A percentile compares a stretch with the other conserved stretches of the same genome.
Evolutionary conservation across 192 early-diverging fungal genomes (phyloP).

Genomic region (Polychytrium aggregatum): DNA sequence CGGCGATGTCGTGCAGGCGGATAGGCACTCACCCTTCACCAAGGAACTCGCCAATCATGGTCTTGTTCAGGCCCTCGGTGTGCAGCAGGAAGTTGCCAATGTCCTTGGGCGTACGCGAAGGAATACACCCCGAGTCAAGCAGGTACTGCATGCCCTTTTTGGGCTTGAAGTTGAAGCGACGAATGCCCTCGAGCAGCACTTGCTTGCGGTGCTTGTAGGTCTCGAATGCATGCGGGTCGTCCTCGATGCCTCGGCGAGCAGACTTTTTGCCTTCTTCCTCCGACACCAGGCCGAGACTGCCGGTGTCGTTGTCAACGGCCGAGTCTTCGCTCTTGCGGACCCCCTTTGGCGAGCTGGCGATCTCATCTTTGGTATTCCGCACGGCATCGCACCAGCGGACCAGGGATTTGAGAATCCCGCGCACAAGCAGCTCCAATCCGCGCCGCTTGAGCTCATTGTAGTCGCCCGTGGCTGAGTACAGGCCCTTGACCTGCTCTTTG

Average conservation of each 20-base stretch:
- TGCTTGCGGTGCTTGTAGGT: conserved; percentile 78
- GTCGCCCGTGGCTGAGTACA: conserved; percentile 41
- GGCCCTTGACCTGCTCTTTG: conserved; percentile 42
- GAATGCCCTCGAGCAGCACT: conserved; percentile 62
- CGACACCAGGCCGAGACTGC: conserved; percentile 16
- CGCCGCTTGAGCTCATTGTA: conserved; percentile 34
- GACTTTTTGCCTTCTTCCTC: conserved; percentile 24
- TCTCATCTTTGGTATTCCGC: conserved; percentile 7
- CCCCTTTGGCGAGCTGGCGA: too few species aligned
- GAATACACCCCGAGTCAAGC: conserved; percentile 53
- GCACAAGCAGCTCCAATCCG: conserved; percentile 39
- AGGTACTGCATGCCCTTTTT: conserved; percentile 77
- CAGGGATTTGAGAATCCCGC: conserved; percentile 35
- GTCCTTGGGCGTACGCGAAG: conserved; percentile 50
- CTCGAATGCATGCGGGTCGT: conserved; percentile 81
- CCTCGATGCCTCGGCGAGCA: conserved; percentile 14
- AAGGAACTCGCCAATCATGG: conserved; percentile 82
- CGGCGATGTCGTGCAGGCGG: not conserved
- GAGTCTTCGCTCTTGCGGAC: conserved; percentile 14
- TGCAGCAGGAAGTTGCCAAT: conserved; percentile 64
- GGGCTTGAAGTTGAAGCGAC: conserved; percentile 78
- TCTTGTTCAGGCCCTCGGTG: conserved; percentile 77
- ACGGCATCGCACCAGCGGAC: conserved; percentile 27
- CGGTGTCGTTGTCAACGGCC: not conserved
- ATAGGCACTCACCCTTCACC: conserved; percentile 63